Evolutionary conservation across 768 basidiomycete species (phyloP), one percentile per base, ranked within the genome.

Genomic region (Solioccasus polychromus): DNA sequence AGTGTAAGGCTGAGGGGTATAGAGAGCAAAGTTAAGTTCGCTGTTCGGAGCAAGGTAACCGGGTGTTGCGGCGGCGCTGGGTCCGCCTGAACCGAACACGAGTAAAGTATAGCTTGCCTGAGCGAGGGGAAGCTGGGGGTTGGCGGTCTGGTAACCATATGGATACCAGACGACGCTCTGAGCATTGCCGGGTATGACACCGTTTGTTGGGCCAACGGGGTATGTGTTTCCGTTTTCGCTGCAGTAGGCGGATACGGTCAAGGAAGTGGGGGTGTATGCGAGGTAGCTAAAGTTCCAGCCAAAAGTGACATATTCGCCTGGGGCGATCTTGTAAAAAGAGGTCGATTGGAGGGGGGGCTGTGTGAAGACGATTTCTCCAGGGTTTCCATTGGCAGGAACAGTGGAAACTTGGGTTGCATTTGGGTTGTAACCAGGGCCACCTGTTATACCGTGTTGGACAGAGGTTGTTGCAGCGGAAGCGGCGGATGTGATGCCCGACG

Each of bases 261-360:
- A 67, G 44, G 68, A 57, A 10, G 69, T 66, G 3, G 85, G 85
- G 0, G 69, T 70, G 45, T 70, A 64, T 47, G 73, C 71, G 12
- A 86, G 63, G 52, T 72, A 68, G n/a, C 78, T 81, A 54, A 82
- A 74, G 60, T 83, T 86, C 85, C 84, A 87, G n/a, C 77, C 85
- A 62, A 86, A 82, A 23, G 82, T 85, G 54, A 86, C 73, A 47
- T 62, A 71, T 55, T 79, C 72, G 6, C 71, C 64, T 0, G 61
- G 53, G 0, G 80, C 81, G 45, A 85, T 79, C 69, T 86, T 85
- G 70, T 79, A 85, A 64, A 71, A 86, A 7, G 82, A 82, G 2
- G 77, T 73, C 19, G 75, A 74, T 4, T 78, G 78, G 41, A 73
- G 67, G 2, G 82, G 78, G 4, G 83, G 83, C 49, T 77, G 70